phyloP scores from a whole-genome alignment of 495 filamentous ascomycete species.

The Zalerion maritima region DNA sequence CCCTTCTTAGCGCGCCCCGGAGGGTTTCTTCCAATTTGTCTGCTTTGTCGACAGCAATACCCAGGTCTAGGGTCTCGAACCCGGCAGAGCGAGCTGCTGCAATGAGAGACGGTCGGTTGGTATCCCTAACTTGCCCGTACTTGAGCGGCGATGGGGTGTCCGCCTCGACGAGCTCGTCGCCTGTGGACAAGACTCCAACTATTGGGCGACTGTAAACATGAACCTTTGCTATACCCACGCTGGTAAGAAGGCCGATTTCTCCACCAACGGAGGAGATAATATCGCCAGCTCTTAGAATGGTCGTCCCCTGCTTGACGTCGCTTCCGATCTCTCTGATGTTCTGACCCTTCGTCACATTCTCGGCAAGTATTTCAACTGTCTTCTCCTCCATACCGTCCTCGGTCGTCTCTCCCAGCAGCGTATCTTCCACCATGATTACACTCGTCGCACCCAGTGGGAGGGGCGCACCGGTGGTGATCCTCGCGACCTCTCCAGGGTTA shows the following conservation, averaged over 20 bases:
- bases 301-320: slow-evolving; percentile 54
- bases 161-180: slow-evolving; percentile 82
- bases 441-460: slow-evolving; percentile 77
- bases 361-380: slow-evolving; percentile 69
- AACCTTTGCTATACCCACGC: slow-evolving; percentile 65
- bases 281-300: slow-evolving; percentile 61
- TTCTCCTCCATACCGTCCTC: slow-evolving; percentile 74
- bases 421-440: slow-evolving; percentile 97
- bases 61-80: slow-evolving; percentile 69
- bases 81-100: slow-evolving; percentile 62
- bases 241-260: slow-evolving; percentile 78
- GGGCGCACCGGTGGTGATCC: slow-evolving; percentile 91
- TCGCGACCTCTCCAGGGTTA: slow-evolving; percentile 58
- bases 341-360: slow-evolving; percentile 59
- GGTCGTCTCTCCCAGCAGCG: slow-evolving; percentile 52
- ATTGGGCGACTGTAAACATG: slow-evolving; percentile 60
- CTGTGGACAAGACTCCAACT: slow-evolving; percentile 83
- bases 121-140: slow-evolving; percentile 81
- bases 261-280: slow-evolving; percentile 72
- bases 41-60: slow-evolving; percentile 69
- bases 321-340: slow-evolving; percentile 88
- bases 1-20: slow-evolving; percentile 52
- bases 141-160: slow-evolving; percentile 45
- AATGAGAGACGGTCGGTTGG: slow-evolving; percentile 75
- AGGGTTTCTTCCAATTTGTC: slow-evolving; percentile 66